phyloP scores from a whole-genome alignment of 768 basidiomycete genomes.

The Boletus barrowsii region DNA sequence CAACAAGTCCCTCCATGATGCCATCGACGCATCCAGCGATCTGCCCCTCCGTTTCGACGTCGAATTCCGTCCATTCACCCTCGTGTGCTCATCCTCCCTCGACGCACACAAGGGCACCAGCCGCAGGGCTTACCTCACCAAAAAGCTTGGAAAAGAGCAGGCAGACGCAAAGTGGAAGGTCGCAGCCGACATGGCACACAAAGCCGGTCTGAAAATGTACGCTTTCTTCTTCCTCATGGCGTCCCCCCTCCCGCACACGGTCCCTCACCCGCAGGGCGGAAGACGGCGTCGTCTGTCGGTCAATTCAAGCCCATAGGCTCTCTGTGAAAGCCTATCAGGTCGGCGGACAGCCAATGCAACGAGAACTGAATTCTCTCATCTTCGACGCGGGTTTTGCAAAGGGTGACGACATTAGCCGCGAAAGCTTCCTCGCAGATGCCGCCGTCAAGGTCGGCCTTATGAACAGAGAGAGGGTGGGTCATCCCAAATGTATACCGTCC shows the following conservation, averaged over 20 bases:
- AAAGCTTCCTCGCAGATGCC: slow-evolving; percentile 33
- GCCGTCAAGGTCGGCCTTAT: slow-evolving; percentile 42
- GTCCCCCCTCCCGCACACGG: neutral
- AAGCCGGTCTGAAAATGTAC: slow-evolving; percentile 26
- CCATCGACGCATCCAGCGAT: slow-evolving; percentile 34
- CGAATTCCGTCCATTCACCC: slow-evolving; percentile 34
- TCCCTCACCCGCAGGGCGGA: slow-evolving; percentile 27
- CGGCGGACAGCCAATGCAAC: slow-evolving; percentile 41
- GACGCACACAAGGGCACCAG: slow-evolving; percentile 19
- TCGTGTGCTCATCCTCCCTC: slow-evolving; percentile 25
- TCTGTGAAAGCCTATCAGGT: slow-evolving; percentile 41
- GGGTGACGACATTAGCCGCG: slow-evolving; percentile 38
- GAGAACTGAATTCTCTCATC: slow-evolving; percentile 33
- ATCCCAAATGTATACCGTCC: neutral
- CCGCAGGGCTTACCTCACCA: slow-evolving; percentile 22
- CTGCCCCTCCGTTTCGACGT: slow-evolving; percentile 35
- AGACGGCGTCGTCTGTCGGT: slow-evolving; percentile 39
- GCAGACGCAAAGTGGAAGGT: slow-evolving; percentile 27
- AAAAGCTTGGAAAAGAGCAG: slow-evolving; percentile 28
- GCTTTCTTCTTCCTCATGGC: neutral
- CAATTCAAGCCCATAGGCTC: slow-evolving; percentile 43
- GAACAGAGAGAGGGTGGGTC: slow-evolving; percentile 35
- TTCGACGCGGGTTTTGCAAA: slow-evolving; percentile 41
- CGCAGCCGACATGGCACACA: slow-evolving; percentile 28
- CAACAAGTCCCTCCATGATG: slow-evolving; percentile 35